Evolutionary conservation across 148 eudicot species (phyloP).

Genomic region (Linanthus parryae): DNA sequence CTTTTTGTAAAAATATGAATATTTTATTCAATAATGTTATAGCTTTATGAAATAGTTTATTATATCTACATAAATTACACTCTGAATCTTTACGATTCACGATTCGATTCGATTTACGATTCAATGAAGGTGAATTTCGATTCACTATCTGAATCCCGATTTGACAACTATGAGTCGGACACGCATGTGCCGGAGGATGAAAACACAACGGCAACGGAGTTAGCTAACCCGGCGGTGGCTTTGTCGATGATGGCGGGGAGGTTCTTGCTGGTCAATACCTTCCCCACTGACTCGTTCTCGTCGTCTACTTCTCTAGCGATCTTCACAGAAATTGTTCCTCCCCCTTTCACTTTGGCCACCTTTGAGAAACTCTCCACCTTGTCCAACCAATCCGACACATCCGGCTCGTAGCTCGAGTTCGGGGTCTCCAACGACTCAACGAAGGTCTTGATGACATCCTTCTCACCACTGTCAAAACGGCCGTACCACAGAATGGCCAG

Average conservation of each 20-base stretch:
- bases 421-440: neutral
- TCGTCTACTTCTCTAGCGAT: neutral
- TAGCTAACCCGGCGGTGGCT: neutral
- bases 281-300: neutral
- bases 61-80: no score
- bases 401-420: neutral
- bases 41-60: no score
- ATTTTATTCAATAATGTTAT: no score
- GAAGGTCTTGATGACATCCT: neutral
- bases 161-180: neutral
- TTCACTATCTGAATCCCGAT: no score
- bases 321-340: no score
- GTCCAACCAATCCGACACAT: neutral
- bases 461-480: neutral
- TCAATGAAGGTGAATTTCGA: no score
- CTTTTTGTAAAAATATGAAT: no score
- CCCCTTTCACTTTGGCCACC: neutral
- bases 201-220: neutral
- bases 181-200: neutral
- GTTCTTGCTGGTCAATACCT: neutral
- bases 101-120: no score
- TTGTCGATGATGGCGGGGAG: neutral
- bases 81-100: no score
- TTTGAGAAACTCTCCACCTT: neutral
- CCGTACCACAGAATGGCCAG: neutral